These are phyloP conservation scores for Lentinula guzmanii DNA, from an alignment of 768 basidiomycete genomes.

Conservation along the genomic window DNA sequence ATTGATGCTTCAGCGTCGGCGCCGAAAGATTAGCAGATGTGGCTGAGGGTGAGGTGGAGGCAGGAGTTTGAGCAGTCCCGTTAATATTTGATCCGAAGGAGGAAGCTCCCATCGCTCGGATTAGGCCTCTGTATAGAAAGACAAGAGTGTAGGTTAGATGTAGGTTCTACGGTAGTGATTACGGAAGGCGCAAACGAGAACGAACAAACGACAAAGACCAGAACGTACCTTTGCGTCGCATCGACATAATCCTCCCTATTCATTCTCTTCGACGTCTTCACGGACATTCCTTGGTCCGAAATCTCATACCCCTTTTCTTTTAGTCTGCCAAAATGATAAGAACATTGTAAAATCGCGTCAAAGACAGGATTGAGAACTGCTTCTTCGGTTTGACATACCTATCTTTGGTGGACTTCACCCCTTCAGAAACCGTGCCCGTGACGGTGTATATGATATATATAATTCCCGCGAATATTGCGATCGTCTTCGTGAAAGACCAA, in stretches of 20 bases:
- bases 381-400: conserved; percentile 33
- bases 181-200: not conserved
- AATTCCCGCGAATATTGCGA: conserved; percentile 38
- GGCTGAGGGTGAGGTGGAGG: conserved; percentile 1
- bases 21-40: not conserved
- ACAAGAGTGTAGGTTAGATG: not conserved
- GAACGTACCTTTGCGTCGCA: conserved; percentile 61
- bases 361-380: too few species aligned
- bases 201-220: not conserved
- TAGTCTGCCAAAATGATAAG: conserved; percentile 29
- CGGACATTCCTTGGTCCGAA: conserved; percentile 53
- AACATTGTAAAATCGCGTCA: too few species aligned
- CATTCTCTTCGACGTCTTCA: conserved; percentile 57
- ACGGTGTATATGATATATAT: conserved; percentile 36
- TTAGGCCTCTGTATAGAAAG: conserved; percentile 32
- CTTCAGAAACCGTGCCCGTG: conserved; percentile 31
- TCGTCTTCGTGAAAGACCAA: conserved; percentile 28
- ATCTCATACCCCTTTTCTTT: conserved; percentile 52
- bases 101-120: conserved; percentile 45
- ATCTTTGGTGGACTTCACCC: conserved; percentile 45
- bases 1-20: conserved; percentile 14
- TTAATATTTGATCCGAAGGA: conserved; percentile 28
- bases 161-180: too few species aligned
- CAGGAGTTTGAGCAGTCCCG: conserved; percentile 6
- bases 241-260: conserved; percentile 64